A percentile compares a stretch with the other conserved stretches of the same genome.
phyloP scores from a whole-genome alignment of 2,329 filamentous ascomycete genomes.

The Alternaria angustiovoidea region DNA sequence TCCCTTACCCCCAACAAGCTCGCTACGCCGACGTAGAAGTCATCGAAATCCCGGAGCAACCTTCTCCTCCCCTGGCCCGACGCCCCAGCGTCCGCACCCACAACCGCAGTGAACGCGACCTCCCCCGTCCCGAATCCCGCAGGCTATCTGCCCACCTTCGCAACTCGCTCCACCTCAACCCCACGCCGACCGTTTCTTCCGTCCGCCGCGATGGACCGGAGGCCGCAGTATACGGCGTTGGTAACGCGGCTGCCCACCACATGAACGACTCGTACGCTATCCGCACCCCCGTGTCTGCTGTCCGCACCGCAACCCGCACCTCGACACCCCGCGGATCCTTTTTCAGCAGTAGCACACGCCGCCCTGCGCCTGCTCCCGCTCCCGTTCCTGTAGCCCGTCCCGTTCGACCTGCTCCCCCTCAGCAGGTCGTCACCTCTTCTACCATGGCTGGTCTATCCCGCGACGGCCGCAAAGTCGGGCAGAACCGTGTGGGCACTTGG shows the following conservation, averaged over 20 bases:
- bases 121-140: not conserved
- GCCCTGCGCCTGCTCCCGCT: conserved; percentile 21
- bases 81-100: conserved; percentile 39
- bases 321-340: conserved; percentile 33
- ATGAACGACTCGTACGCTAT: conserved; percentile 63
- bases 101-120: conserved; percentile 42
- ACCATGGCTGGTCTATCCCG: conserved; percentile 50
- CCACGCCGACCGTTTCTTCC: conserved; percentile 32
- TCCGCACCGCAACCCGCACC: conserved; percentile 37
- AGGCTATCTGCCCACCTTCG: conserved; percentile 61
- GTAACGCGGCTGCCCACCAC: conserved; percentile 65
- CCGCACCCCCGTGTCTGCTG: conserved; percentile 40
- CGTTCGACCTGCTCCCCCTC: conserved; percentile 16
- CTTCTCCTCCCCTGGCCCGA: conserved; percentile 34
- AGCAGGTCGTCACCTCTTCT: conserved; percentile 31
- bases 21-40: conserved; percentile 41
- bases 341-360: conserved; percentile 38
- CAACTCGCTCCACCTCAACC: conserved; percentile 49
- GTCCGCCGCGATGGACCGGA: conserved; percentile 51
- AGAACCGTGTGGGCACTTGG: conserved; percentile 51
- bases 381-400: not conserved
- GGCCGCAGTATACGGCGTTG: conserved; percentile 58
- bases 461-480: conserved; percentile 47
- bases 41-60: conserved; percentile 38
- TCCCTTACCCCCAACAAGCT: conserved; percentile 37